Base-by-base conservation (phyloP, 768 basidiomycete species). In the Boletus sp. region DNA sequence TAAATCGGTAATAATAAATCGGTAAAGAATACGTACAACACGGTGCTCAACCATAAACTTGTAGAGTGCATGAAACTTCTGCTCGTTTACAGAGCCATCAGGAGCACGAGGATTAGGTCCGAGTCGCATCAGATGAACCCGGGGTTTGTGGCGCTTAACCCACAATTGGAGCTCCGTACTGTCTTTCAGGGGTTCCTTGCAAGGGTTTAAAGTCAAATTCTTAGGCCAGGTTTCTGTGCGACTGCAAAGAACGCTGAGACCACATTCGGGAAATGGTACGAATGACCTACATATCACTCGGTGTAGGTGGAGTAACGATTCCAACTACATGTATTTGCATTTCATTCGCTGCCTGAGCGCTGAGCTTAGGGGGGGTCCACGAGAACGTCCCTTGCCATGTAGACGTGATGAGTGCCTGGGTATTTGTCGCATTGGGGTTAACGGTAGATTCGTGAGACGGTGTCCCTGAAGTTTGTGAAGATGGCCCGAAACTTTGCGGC, bases 161-260 rank as follows among this genome's bases (percentile, higher is more conserved):
- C 85, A 87, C 2, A 56, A 46, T 38, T 72, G 71, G 11, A 87
- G 64, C 9, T 79, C 77, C 1, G 41, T 5, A 5, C 60, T 33
- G 1, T 81, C 58, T 11, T 80, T 75, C 1, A 75, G 64, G 5
- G 71, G 75, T 39, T 79, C 75, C 39, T 69, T 69, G 23, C 77
- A 72, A 7, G 77, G 70, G 15, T 66, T 69, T 7, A 85, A 65
- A 1, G 65, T 59, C 57, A 87, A 57, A 4, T 62, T 60, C 8
- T 58, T 51, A 1, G 86, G 85, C 85, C 84, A 87, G 0, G 74
- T 78, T 2, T 80, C 74, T 7, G 75, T 57, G 42, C 68, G 79
- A 50, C 86, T 88, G 60, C 32, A 38, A 55, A 35, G 4, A 51
- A n/a, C 21, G 29, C 19, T 58, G 40, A 58, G 53, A 13, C 5